Conservation (phyloP, 2,329 filamentous ascomycete species). For the Fusarium sp. region DNA sequence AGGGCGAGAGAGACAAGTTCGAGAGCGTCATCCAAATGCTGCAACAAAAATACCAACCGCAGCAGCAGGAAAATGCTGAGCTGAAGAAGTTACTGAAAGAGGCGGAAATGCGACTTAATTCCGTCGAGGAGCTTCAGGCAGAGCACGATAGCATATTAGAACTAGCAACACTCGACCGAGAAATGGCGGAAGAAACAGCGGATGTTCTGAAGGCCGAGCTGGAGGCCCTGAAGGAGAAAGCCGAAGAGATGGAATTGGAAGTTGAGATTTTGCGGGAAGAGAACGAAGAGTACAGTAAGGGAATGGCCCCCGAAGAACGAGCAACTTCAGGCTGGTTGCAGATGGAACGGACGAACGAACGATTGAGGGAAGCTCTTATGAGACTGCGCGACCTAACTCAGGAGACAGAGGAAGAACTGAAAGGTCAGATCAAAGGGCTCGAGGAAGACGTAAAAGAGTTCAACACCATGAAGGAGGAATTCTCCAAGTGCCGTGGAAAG, state of each 20-base stretch:
- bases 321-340: slow-evolving; percentile 89
- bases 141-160: slow-evolving; percentile 89
- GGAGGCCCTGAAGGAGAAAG: slow-evolving; percentile 76
- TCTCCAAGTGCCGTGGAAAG: slow-evolving; percentile 75
- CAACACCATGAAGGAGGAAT: slow-evolving; percentile 72
- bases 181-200: slow-evolving; percentile 95
- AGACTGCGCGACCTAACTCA: slow-evolving; percentile 87
- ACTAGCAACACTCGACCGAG: slow-evolving; percentile 86
- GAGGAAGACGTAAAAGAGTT: slow-evolving; percentile 78
- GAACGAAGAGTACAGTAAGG: slow-evolving; percentile 82
- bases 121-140: slow-evolving; percentile 76
- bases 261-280: slow-evolving; percentile 88
- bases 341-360: slow-evolving; percentile 89
- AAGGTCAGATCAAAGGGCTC: slow-evolving; percentile 76
- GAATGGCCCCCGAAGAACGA: slow-evolving; percentile 88
- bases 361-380: slow-evolving; percentile 84
- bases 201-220: slow-evolving; percentile 85
- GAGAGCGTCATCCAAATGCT: slow-evolving; percentile 90
- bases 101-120: slow-evolving; percentile 72
- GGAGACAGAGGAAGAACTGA: slow-evolving; percentile 83
- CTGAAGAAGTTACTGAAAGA: slow-evolving; percentile 82
- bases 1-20: slow-evolving; percentile 80
- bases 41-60: slow-evolving; percentile 86
- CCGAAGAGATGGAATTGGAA: slow-evolving; percentile 88
- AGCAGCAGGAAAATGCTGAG: slow-evolving; percentile 81